A percentile compares a stretch with the other conserved stretches of the same genome.
Conservation (phyloP, 2,329 filamentous ascomycete species). For the Phyllosticta paracitricarpa region DNA sequence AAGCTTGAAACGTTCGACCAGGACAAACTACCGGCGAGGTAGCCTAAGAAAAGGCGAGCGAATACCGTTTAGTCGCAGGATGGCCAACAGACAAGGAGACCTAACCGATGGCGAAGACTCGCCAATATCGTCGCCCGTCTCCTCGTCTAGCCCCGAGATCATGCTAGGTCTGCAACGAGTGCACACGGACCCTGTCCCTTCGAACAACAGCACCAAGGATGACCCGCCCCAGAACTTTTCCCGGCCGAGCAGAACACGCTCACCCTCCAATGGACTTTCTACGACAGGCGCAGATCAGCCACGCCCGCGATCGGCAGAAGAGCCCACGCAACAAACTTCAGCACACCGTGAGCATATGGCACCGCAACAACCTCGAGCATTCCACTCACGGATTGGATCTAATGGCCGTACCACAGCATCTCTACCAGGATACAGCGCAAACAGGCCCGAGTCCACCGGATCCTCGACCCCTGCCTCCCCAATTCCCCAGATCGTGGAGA, state of each 20-base stretch:
- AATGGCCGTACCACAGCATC: constrained; percentile 47
- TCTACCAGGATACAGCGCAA: constrained; percentile 35
- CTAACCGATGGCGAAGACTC: constrained; percentile 45
- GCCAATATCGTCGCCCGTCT: constrained; percentile 13
- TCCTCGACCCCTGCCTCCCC: constrained; percentile 24
- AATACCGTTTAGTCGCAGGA: constrained; percentile 63
- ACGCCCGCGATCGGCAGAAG: constrained; percentile 7
- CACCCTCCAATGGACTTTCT: constrained; percentile 14
- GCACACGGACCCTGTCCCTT: constrained; percentile 57
- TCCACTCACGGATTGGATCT: constrained; percentile 47
- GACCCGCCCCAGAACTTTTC: constrained; percentile 47
- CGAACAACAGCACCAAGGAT: constrained; percentile 11
- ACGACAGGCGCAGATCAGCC: background rate
- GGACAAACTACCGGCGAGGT: constrained; percentile 83
- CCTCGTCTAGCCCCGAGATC: background rate
- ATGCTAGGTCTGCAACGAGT: constrained; percentile 49
- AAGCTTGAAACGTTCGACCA: constrained; percentile 77
- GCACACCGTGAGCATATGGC: constrained; percentile 17
- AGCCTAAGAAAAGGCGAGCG: constrained; percentile 74
- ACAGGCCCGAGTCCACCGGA: constrained; percentile 42
- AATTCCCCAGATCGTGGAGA: constrained; percentile 52
- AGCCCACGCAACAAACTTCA: constrained; percentile 18
- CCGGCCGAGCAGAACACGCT: constrained; percentile 36
- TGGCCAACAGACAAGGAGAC: constrained; percentile 44
- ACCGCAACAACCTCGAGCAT: constrained; percentile 30